Base-by-base conservation (phyloP, 495 filamentous ascomycete genomes). In the Aspergillus carlsbadensis region DNA sequence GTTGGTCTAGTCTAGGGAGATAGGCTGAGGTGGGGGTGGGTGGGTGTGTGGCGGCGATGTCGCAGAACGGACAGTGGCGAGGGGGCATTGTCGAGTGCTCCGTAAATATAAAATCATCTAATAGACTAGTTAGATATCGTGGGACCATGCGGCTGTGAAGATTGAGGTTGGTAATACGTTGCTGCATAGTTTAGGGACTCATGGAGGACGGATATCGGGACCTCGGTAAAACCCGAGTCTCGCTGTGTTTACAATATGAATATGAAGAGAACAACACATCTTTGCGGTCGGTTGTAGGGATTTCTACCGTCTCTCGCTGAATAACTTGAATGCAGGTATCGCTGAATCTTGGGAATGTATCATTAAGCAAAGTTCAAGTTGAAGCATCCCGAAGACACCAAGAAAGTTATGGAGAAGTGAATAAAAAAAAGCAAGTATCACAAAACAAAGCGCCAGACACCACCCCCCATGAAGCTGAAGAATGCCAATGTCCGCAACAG, bases 401-500 rank as follows among this genome's bases (percentile, higher is more conserved):
- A 64, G 65, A 46, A 69, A 65, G 45, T 42, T 50, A 48, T 41
- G 31, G 43, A 61, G 54, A 60, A 57, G 49, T 63, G 57, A 65
- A 51, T 42, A 54, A 49, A 57, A 49, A 57, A 63, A 53, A 61
- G 61, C 29, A 43, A 54, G 50, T 35, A 54, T 55, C 26, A 34
- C 54, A 53, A 43, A 47, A 22, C 46, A 47, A 59, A 68, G 72
- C 72, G 70, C 73, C 73, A 52, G 67, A 77, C 71, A 70, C 72
- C n/a, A n/a, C n/a, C 73, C 65, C 54, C 59, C 20, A 48, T 55
- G 62, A 43, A 58, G 57, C 42, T 56, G 53, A 60, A 59, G 47
- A 63, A 77, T 77, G 72, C 70, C 62, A 65, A 68, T 68, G 58
- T 68, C 66, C 66, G 71, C 67, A 74, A 70, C 60, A 66, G 58